Percentiles rank a stretch among this genome's conserved stretches.
phyloP scores from a whole-genome alignment of 2,329 filamentous ascomycete species.

The Dactylonectria estremocensis region DNA sequence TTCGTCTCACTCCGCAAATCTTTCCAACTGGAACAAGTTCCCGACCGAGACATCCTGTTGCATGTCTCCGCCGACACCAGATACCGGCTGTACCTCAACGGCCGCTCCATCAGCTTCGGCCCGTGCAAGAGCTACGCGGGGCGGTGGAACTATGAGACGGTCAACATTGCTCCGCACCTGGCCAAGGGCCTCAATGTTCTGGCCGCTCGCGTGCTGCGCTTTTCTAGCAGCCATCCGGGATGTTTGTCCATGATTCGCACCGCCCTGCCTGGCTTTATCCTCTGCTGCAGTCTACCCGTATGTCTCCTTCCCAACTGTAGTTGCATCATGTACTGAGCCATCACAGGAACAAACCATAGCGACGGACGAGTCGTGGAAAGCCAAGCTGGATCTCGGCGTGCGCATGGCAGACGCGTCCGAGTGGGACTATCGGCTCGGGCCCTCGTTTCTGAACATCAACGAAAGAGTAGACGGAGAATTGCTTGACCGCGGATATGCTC shows the following conservation, averaged over 20 bases:
- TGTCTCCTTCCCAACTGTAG: neutral
- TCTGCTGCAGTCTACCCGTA: constrained; percentile 18
- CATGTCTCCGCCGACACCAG: constrained; percentile 28
- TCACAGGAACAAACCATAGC: neutral
- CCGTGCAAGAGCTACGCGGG: constrained; percentile 25
- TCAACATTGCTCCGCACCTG: constrained; percentile 25
- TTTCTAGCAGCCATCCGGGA: constrained; percentile 22
- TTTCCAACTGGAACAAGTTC: constrained; percentile 10
- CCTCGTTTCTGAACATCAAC: constrained; percentile 21
- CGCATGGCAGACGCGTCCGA: constrained; percentile 14
- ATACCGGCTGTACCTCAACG: constrained; percentile 26
- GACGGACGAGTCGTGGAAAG: constrained; percentile 20
- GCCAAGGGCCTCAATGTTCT: constrained; percentile 19
- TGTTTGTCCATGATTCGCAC: constrained; percentile 25
- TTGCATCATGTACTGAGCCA: neutral
- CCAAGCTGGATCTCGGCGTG: constrained; percentile 10
- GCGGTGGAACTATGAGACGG: constrained; percentile 27
- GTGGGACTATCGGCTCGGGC: constrained; percentile 25
- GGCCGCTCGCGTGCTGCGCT: constrained; percentile 21
- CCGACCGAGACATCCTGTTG: constrained; percentile 1
- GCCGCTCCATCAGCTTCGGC: constrained; percentile 22
- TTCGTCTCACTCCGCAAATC: constrained; percentile 23
- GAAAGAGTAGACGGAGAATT: constrained; percentile 18
- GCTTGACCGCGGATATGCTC: constrained; percentile 5
- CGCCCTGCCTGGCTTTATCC: constrained; percentile 11